These are phyloP conservation scores for Pterula multifida DNA, from an alignment of 1,284 basidiomycete genomes.

Conservation along the genomic window DNA sequence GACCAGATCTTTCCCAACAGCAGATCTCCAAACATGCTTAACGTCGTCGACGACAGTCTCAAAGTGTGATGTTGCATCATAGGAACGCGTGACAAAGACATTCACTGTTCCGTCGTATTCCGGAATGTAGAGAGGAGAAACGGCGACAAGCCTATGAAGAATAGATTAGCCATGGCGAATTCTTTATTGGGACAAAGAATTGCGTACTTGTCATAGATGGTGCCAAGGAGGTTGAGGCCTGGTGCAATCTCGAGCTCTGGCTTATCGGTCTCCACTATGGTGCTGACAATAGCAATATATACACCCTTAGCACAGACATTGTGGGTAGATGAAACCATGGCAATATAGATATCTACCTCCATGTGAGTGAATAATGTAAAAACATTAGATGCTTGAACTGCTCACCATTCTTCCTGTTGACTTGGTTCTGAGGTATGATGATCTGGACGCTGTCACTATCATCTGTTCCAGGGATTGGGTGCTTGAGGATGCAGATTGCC, in stretches of 20 bases:
- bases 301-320: constrained; percentile 94
- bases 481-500: constrained; percentile 97
- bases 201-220: constrained; percentile 88
- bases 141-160: constrained; percentile 75
- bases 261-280: constrained; percentile 90
- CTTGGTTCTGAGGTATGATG: constrained; percentile 99
- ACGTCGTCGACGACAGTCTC: constrained; percentile 97
- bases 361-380: constrained; percentile 9
- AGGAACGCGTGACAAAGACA: constrained; percentile 95
- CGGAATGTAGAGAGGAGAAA: constrained; percentile 84
- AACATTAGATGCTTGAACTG: constrained; percentile 8
- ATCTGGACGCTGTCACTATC: constrained; percentile 93
- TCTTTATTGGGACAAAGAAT: constrained; percentile 6
- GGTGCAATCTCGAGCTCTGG: constrained; percentile 91
- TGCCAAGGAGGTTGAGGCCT: constrained; percentile 86
- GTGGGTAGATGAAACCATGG: constrained; percentile 93
- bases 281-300: constrained; percentile 96
- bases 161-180: constrained; percentile 5
- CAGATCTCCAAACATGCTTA: constrained; percentile 84
- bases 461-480: constrained; percentile 96
- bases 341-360: constrained; percentile 89
- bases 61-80: constrained; percentile 98
- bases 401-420: constrained; percentile 85
- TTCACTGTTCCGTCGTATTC: constrained; percentile 71
- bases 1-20: constrained; percentile 63